Evolutionary conservation across 140 eudicot species (phyloP), one percentile per base, ranked within the genome.

Genomic region (Oenanthe javanica): DNA sequence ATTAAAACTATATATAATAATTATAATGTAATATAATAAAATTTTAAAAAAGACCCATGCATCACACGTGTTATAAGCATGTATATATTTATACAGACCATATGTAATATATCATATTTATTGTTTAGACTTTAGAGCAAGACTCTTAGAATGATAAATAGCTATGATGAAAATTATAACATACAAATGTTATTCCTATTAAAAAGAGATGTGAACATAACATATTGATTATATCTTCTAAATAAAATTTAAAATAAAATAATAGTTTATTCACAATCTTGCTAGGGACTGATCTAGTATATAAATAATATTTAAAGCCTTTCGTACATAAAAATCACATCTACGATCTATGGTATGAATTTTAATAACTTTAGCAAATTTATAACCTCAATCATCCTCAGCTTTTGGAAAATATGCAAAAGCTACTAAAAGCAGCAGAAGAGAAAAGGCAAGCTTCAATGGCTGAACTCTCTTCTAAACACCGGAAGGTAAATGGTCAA

Each of bases 351-450:
- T 23, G 71, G 10, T 27, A 31, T 64, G 72, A 27, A 31, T 51
- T 21, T 25, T 51, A 8, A 2, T 21, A 23, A 45, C 36, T 50
- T 16, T 25, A 25, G 63, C 4, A 55, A 23, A 7, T 79, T 21
- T 52, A 21, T 61, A 57, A 74, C 69, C n/a, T 74, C 36, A 27
- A 52, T 31, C 80, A 63, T 81, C 4, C 52, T 81, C 86, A 96
- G 99, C 86, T 91, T 97, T 77, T 96, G 83, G 97, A 88, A 80
- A 86, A 93, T 88, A 83, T 91, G 98, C 85, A 85, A 70, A 89
- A 88, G 79, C 82, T 63, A 72, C 88, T 93, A 79, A 91, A 87
- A 88, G 93, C 89, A 83, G 96, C 96, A 49, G 99, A 96, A 74
- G 98, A 96, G 69, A 96, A 93, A 87, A 87, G 88, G 77, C 93